Percentiles rank a stretch among this genome's conserved stretches.
Evolutionary conservation across 805 yeast species (phyloP).

Genomic region (Komagataella populi): DNA sequence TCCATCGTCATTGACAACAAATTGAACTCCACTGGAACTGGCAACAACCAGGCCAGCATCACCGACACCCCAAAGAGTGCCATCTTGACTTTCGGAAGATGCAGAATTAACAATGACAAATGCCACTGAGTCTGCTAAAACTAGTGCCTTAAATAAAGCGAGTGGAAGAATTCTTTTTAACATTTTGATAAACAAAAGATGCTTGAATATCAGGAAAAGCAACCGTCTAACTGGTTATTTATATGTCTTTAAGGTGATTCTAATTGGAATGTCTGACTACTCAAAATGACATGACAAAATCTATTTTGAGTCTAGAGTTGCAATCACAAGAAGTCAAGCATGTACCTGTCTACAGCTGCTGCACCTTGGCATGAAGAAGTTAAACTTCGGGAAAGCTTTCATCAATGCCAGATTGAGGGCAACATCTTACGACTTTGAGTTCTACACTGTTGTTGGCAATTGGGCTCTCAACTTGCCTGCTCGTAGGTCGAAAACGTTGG

Average conservation of each 20-base stretch:
- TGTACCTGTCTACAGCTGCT: not conserved
- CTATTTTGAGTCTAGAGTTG: not conserved
- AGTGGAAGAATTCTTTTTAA: not conserved
- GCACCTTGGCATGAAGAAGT: not conserved
- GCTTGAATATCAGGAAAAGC: not conserved
- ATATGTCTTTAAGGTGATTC: not conserved
- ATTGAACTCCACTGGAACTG: not conserved
- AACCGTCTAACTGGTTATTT: not conserved
- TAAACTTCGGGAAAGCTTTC: not conserved
- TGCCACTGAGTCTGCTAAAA: not conserved
- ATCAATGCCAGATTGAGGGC: not conserved
- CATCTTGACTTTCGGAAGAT: not conserved
- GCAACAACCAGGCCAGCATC: conserved; percentile 7
- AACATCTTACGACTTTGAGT: not conserved
- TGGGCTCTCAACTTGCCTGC: not conserved
- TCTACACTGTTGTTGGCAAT: not conserved
- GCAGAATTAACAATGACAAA: not conserved
- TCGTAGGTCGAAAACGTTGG: not conserved
- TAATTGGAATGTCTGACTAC: not conserved
- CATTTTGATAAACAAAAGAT: not conserved
- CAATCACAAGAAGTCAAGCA: not conserved
- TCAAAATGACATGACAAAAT: not conserved
- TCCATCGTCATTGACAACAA: not conserved
- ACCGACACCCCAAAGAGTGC: not conserved
- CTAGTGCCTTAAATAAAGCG: not conserved